Conservation (phyloP, 768 basidiomycete species). For the Amanita pseudoporphyria region DNA sequence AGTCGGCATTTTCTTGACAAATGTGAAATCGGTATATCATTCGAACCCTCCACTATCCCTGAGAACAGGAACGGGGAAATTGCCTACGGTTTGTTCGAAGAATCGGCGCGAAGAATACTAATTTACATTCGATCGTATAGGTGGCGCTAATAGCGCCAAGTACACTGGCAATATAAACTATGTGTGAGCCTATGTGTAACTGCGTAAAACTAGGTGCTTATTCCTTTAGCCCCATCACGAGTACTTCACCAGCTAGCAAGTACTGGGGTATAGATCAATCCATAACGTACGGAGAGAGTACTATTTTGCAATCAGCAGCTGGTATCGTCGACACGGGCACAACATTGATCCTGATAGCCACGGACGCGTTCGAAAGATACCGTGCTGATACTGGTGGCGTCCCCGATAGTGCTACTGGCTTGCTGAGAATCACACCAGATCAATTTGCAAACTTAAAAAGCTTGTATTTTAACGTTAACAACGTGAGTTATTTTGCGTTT, state of each 20-base stretch:
- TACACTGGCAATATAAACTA: background rate
- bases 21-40: background rate
- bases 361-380: conserved; percentile 32
- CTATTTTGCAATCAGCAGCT: conserved; percentile 34
- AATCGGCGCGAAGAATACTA: background rate
- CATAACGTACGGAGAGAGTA: conserved; percentile 34
- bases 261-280: conserved; percentile 59
- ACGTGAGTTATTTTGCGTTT: background rate
- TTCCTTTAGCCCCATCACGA: conserved; percentile 33
- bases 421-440: conserved; percentile 25
- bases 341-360: conserved; percentile 40
- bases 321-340: conserved; percentile 59
- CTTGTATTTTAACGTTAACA: background rate
- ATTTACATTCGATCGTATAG: background rate
- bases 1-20: background rate
- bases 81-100: background rate
- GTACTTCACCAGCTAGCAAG: conserved; percentile 30
- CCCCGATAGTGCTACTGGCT: conserved; percentile 18
- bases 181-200: background rate
- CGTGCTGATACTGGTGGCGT: conserved; percentile 20
- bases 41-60: background rate
- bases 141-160: background rate
- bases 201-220: background rate
- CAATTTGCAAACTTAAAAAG: conserved; percentile 28
- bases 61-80: background rate